These are phyloP conservation scores for Eucalyptus polyanthemos DNA, from an alignment of 345 rosid genomes.

Conservation along the genomic window DNA sequence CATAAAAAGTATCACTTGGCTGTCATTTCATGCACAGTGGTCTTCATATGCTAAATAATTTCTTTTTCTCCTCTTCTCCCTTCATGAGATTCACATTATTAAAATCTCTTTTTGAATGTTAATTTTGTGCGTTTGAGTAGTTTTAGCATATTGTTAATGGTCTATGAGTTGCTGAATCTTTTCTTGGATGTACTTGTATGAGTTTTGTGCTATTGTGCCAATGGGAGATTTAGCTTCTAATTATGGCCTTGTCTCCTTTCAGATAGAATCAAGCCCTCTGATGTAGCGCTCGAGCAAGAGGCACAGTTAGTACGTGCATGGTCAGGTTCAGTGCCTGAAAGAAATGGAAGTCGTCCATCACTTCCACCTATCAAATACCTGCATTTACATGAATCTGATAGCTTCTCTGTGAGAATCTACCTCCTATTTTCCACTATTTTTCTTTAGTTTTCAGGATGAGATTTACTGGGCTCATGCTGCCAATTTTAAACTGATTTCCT, in stretches of 20 bases:
- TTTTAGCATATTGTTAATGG: not conserved
- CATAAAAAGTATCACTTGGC: not conserved
- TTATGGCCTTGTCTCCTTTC: not conserved
- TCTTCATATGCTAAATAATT: not conserved
- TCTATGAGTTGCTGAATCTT: not conserved
- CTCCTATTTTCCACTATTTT: slow-evolving; percentile 1
- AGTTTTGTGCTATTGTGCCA: not conserved
- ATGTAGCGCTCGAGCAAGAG: slow-evolving; percentile 46
- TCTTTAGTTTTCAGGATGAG: not conserved
- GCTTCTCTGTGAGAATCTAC: slow-evolving; percentile 79
- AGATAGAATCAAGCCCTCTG: slow-evolving; percentile 29
- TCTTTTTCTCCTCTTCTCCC: not conserved
- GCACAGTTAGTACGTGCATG: slow-evolving; percentile 68
- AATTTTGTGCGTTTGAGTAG: not conserved
- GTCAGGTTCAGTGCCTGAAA: slow-evolving; percentile 41
- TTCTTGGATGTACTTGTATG: not conserved
- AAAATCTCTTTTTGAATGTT: not conserved
- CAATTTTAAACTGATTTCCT: not conserved
- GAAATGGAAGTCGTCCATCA: slow-evolving; percentile 57
- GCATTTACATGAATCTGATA: slow-evolving; percentile 88
- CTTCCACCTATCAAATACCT: slow-evolving; percentile 75
- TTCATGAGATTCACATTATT: not conserved
- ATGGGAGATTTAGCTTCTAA: not conserved
- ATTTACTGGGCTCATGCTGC: not conserved
- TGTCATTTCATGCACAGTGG: not conserved